A percentile compares a stretch with the other conserved stretches of the same genome.
These are phyloP conservation scores for Cyanidiococcus yangmingshanensis DNA, from an alignment of 23 red algal genomes.

Conservation along the genomic window DNA sequence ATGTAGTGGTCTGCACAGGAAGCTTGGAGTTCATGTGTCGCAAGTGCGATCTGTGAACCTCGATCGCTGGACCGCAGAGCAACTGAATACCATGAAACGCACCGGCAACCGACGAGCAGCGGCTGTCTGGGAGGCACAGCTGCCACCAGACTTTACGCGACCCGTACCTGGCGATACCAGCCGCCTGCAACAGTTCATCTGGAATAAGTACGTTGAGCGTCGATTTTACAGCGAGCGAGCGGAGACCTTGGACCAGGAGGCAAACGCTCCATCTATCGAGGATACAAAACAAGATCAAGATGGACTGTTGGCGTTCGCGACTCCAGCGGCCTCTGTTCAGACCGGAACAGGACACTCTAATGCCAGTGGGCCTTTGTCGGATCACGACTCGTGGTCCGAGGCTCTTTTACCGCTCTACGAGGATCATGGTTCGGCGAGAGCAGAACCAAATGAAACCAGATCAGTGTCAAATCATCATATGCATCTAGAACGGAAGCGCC, in stretches of 20 bases:
- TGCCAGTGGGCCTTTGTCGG: no score
- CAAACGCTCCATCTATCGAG: no score
- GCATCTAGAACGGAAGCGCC: background rate
- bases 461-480: background rate
- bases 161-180: conserved; percentile 42
- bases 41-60: conserved; percentile 72
- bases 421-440: background rate
- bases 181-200: conserved; percentile 74
- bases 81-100: conserved; percentile 48
- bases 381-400: background rate
- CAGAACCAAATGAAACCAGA: background rate
- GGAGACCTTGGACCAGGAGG: background rate
- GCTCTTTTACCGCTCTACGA: background rate
- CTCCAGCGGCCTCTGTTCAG: no score
- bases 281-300: no score
- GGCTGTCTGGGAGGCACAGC: conserved; percentile 55
- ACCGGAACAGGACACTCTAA: no score
- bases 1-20: conserved; percentile 72
- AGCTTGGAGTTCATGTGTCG: conserved; percentile 81
- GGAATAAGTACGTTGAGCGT: conserved; percentile 78
- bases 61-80: conserved; percentile 81
- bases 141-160: conserved; percentile 56
- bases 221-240: conserved; percentile 24
- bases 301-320: no score
- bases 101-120: conserved; percentile 64